Percentiles rank a stretch among this genome's conserved stretches.
Evolutionary conservation across 495 filamentous ascomycete genomes (phyloP).

Genomic region (Penicillium waksmanii): DNA sequence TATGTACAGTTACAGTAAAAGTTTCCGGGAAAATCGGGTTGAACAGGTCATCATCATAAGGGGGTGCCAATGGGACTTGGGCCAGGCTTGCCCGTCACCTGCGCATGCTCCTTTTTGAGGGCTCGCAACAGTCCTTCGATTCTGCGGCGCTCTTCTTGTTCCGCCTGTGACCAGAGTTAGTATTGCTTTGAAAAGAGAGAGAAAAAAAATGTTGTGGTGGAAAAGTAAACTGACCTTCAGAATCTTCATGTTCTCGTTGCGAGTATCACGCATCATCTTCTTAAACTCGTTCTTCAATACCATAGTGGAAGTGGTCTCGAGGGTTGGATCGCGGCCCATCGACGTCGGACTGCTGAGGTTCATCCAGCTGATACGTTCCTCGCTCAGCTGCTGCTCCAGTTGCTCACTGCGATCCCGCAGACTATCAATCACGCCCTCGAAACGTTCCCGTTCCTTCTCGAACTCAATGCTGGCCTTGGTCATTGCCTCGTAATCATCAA

Average conservation of each 20-base stretch:
- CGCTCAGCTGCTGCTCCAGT: constrained; percentile 68
- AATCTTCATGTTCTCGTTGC: constrained; percentile 68
- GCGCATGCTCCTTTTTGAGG: constrained; percentile 57
- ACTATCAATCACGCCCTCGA: constrained; percentile 73
- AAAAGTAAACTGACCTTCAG: constrained; percentile 60
- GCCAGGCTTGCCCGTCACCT: constrained; percentile 52
- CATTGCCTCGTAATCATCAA: constrained; percentile 84
- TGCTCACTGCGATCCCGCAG: constrained; percentile 70
- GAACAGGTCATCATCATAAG: constrained; percentile 37
- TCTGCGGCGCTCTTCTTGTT: constrained; percentile 72
- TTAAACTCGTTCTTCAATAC: constrained; percentile 82
- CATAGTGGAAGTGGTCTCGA: constrained; percentile 68
- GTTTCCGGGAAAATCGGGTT: no score
- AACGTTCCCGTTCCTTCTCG: constrained; percentile 79
- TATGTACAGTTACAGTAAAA: constrained; percentile 26
- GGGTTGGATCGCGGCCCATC: constrained; percentile 47
- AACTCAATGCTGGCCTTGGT: constrained; percentile 83
- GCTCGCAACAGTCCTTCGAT: constrained; percentile 62
- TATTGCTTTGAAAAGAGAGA: constrained; percentile 4
- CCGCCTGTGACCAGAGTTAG: constrained; percentile 49
- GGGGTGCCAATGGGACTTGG: constrained; percentile 53
- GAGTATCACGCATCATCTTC: constrained; percentile 88
- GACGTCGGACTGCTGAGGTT: constrained; percentile 61
- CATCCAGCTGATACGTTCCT: constrained; percentile 73
- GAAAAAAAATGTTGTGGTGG: constrained; percentile 7